Evolutionary conservation across 108 stramenopile species (phyloP), one percentile per base, ranked within the genome.

Genomic region (Nitzschia sp.): DNA sequence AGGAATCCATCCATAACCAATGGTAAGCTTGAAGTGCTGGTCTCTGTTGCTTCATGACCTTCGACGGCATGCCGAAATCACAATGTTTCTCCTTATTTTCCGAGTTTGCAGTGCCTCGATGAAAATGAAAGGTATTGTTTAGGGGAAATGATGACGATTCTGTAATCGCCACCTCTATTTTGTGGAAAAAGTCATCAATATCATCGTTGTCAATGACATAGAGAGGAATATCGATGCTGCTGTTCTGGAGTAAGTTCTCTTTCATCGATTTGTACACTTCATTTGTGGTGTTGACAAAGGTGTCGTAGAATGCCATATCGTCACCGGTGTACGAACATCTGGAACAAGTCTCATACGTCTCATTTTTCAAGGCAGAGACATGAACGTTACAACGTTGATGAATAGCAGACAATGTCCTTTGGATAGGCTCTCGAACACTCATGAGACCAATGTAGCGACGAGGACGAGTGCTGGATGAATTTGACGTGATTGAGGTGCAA

Each of bases 321-420:
- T 53, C 51, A 22, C 25, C 51, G 25, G 11, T 10, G 39, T 65
- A 65, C 7, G 11, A 17, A 52, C 64, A 65, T 34, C 51, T 48
- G 29, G 34, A 12, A 52, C 64, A 65, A 38, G 34, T 38, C 1
- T 29, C 51, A 2, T 38, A 51, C 12, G 64, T 53, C 17, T 37
- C 26, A 12, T 51, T 24, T 14, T 65, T n/a, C 26, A 65, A n/a
- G 8, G 51, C 10, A 12, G 12, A 12, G 10, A 51, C 17, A 38
- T 65, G 64, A 9, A 65, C 64, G 51, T 65, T 65, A 34, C 64
- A 65, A 11, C 51, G 64, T 34, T 65, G 64, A 38, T 65, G 64
- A 65, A 65, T 65, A 14, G 29, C 64, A 34, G 64, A 65, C 8
- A 52, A n/a, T 14, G 64, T 65, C 43, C 64, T 26, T 51, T 51